Evolutionary conservation across 2,329 filamentous ascomycete species (phyloP).

Genomic region (Colletotrichum filicis): DNA sequence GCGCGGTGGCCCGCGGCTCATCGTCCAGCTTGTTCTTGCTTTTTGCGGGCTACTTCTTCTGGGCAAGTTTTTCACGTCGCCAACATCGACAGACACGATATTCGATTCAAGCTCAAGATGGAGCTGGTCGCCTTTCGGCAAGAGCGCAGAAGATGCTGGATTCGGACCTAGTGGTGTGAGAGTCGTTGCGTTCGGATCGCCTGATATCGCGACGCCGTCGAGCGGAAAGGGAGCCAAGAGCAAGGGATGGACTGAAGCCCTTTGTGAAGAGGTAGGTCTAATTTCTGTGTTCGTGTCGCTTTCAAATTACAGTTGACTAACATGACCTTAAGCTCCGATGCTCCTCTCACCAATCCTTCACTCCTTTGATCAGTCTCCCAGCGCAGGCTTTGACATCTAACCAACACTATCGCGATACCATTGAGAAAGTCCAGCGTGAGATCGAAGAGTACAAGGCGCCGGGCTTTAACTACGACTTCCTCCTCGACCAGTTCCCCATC

Average conservation of each 20-base stretch:
- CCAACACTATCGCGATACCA: constrained; percentile 59
- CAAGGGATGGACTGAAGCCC: constrained; percentile 58
- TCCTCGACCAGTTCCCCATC: constrained; percentile 55
- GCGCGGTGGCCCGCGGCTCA: constrained; percentile 44
- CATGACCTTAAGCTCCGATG: constrained; percentile 57
- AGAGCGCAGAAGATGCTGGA: constrained; percentile 11
- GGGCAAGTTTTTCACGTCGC: constrained; percentile 41
- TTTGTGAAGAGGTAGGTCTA: constrained; percentile 58
- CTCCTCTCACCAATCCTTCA: constrained; percentile 56
- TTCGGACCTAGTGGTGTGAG: constrained; percentile 51
- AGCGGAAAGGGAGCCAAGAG: constrained; percentile 38
- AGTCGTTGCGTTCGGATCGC: constrained; percentile 62
- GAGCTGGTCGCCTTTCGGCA: constrained; percentile 32
- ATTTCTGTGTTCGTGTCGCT: neutral
- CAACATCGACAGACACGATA: constrained; percentile 9
- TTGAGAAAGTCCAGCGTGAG: constrained; percentile 45
- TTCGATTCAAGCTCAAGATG: neutral
- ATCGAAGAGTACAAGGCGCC: constrained; percentile 46
- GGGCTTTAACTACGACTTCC: constrained; percentile 56
- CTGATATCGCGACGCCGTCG: constrained; percentile 53
- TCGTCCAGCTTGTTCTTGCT: constrained; percentile 42
- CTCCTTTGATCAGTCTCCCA: constrained; percentile 57
- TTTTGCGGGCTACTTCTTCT: constrained; percentile 38
- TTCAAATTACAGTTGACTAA: neutral
- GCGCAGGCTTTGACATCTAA: constrained; percentile 63